phyloP scores from a whole-genome alignment of 805 yeast genomes.

The Barnettozyma vustinii region DNA sequence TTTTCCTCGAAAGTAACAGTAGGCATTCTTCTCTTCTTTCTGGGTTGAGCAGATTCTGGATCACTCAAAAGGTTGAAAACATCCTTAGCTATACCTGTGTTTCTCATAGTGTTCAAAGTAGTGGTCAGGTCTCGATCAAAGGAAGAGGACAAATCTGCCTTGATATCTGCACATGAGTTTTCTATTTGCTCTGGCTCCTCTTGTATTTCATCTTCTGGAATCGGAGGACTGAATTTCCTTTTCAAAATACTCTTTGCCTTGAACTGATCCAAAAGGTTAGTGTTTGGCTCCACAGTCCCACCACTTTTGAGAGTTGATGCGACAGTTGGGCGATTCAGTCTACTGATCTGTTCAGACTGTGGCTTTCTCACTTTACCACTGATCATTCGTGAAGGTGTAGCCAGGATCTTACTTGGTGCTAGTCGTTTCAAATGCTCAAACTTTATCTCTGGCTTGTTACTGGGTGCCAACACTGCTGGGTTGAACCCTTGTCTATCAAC shows the following conservation, averaged over 20 bases:
- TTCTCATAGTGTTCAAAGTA: conserved; percentile 20
- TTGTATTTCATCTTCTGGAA: conserved; percentile 5
- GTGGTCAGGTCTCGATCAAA: conserved; percentile 20
- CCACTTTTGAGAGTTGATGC: conserved; percentile 4
- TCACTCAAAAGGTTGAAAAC: conserved; percentile 14
- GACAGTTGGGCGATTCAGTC: conserved; percentile 9
- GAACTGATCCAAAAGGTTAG: conserved; percentile 18
- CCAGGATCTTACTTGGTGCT: conserved; percentile 23
- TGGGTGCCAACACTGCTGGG: conserved; percentile 2
- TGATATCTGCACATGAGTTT: background rate
- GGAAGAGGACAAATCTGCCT: background rate
- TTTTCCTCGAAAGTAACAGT: conserved; percentile 25
- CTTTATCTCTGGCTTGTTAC: conserved; percentile 17
- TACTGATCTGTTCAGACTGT: conserved; percentile 23
- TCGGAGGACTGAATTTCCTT: conserved; percentile 15
- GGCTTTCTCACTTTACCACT: conserved; percentile 26
- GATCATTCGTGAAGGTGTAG: conserved; percentile 26
- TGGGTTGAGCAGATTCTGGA: conserved; percentile 13
- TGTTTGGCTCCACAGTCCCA: conserved; percentile 9
- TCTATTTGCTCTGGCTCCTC: background rate
- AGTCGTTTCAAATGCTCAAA: conserved; percentile 25
- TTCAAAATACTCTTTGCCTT: conserved; percentile 16
- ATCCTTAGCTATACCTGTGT: conserved; percentile 17
- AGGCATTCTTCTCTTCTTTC: conserved; percentile 20
- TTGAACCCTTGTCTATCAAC: conserved; percentile 22